Percentiles rank a stretch among this genome's conserved stretches.
phyloP scores from a whole-genome alignment of 768 basidiomycete genomes.

The Serendipita sp. region DNA sequence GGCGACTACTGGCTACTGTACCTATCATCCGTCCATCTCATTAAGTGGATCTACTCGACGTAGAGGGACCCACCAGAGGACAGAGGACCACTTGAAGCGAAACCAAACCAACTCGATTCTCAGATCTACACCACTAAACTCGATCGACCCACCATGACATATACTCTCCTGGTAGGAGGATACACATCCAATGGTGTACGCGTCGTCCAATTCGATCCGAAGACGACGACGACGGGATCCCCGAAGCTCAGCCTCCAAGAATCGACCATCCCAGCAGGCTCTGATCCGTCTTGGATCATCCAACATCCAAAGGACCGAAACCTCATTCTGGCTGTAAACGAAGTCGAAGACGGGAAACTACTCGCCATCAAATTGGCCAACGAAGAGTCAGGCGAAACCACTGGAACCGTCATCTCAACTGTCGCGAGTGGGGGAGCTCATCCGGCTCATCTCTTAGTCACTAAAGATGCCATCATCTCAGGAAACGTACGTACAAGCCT shows the following conservation, averaged over 20 bases:
- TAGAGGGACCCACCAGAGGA: no score
- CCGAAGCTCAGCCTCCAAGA: not conserved
- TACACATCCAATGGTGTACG: conserved; percentile 11
- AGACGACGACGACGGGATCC: not conserved
- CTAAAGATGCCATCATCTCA: conserved; percentile 41
- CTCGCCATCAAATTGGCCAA: conserved; percentile 31
- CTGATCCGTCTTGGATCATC: conserved; percentile 58
- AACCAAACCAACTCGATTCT: no score
- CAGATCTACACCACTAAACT: no score
- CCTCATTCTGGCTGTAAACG: conserved; percentile 49
- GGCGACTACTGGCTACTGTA: no score
- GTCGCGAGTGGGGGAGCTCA: conserved; percentile 40
- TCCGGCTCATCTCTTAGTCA: conserved; percentile 48
- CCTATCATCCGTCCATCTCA: no score
- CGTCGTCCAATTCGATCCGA: not conserved
- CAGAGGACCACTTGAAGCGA: no score
- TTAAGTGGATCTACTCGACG: no score
- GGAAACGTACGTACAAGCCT: conserved; percentile 45
- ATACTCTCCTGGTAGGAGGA: conserved; percentile 6
- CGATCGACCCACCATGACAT: not conserved
- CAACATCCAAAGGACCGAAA: conserved; percentile 38
- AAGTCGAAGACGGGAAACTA: conserved; percentile 50
- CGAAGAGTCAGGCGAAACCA: conserved; percentile 33
- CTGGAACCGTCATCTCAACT: conserved; percentile 34
- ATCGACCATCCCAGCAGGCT: conserved; percentile 12